Evolutionary conservation across 208 protist genomes (phyloP).

Genomic region (Leishmania braziliensis): DNA sequence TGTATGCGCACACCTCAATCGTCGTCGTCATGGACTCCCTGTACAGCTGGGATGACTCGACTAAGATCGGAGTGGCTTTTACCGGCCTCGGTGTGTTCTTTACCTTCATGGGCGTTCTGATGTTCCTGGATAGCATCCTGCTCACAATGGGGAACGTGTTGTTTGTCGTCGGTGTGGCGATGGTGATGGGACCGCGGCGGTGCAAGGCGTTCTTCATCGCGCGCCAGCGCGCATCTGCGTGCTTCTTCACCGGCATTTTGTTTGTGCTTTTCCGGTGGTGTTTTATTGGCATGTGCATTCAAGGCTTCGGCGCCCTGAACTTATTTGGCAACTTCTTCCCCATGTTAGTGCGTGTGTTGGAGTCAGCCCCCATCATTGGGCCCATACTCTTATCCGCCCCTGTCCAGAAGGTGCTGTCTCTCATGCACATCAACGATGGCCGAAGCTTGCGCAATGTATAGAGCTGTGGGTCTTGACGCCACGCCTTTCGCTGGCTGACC

Average conservation of each 20-base stretch:
- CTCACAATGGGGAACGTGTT: slow-evolving; percentile 92
- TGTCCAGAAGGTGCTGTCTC: slow-evolving; percentile 53
- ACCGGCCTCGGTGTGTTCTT: slow-evolving; percentile 87
- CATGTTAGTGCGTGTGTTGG: slow-evolving; percentile 81
- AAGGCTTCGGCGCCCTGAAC: slow-evolving; percentile 89
- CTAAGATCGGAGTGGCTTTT: slow-evolving; percentile 88
- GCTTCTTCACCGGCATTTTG: slow-evolving; percentile 89
- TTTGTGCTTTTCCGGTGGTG: slow-evolving; percentile 82
- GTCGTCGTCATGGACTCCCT: slow-evolving; percentile 75
- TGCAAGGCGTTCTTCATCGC: slow-evolving; percentile 85
- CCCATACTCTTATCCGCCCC: slow-evolving; percentile 68
- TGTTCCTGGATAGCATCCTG: slow-evolving; percentile 84
- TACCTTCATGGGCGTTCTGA: slow-evolving; percentile 71
- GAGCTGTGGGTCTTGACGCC: neutral
- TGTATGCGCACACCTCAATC: neutral
- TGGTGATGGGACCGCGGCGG: slow-evolving; percentile 81
- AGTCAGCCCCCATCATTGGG: slow-evolving; percentile 85
- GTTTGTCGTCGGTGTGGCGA: slow-evolving; percentile 82
- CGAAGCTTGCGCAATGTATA: slow-evolving; percentile 72
- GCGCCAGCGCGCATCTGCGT: slow-evolving; percentile 68
- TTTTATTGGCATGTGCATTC: slow-evolving; percentile 76
- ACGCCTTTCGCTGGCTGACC: neutral
- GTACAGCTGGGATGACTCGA: slow-evolving; percentile 88
- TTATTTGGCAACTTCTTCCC: slow-evolving; percentile 94
- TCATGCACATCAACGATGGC: slow-evolving; percentile 42